phyloP scores from a whole-genome alignment of 441 rosid genomes.

The Daphne laureola region DNA sequence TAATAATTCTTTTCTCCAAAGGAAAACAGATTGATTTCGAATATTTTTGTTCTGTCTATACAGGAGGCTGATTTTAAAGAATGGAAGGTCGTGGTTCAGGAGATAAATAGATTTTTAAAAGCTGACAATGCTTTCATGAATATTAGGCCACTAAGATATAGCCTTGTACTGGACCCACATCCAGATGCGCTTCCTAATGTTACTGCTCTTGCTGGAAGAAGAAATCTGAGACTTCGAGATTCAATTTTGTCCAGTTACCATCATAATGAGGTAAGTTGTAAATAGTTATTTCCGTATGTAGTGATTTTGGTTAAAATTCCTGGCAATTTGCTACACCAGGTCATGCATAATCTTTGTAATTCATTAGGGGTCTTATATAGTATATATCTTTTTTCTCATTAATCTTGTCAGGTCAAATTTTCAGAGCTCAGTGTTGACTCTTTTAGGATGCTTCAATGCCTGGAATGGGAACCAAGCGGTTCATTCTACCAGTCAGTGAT shows the following conservation, averaged over 20 bases:
- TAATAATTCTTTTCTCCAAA: too few species aligned
- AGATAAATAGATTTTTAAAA: constrained; percentile 85
- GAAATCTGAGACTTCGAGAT: constrained; percentile 73
- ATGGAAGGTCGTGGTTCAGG: constrained; percentile 96
- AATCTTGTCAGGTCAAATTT: constrained; percentile 68
- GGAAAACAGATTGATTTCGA: too few species aligned
- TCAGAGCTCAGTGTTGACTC: constrained; percentile 92
- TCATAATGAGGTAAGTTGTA: constrained; percentile 67
- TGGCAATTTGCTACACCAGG: background rate
- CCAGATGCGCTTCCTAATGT: constrained; percentile 54
- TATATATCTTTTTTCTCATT: constrained; percentile 15
- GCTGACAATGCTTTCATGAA: constrained; percentile 93
- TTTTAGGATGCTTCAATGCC: constrained; percentile 91
- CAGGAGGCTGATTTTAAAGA: constrained; percentile 96
- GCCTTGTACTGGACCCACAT: constrained; percentile 71
- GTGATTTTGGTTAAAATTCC: constrained; percentile 5
- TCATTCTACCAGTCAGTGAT: constrained; percentile 57
- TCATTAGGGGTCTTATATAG: background rate
- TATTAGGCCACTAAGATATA: constrained; percentile 87
- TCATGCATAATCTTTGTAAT: too few species aligned
- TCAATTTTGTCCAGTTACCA: constrained; percentile 87
- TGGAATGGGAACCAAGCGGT: constrained; percentile 98
- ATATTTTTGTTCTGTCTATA: constrained; percentile 20
- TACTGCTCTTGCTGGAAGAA: constrained; percentile 37
- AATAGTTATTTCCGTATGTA: constrained; percentile 8